A percentile compares a stretch with the other conserved stretches of the same genome.
Evolutionary conservation across 2,329 filamentous ascomycete genomes (phyloP).

Genomic region (Xylogone sp.): DNA sequence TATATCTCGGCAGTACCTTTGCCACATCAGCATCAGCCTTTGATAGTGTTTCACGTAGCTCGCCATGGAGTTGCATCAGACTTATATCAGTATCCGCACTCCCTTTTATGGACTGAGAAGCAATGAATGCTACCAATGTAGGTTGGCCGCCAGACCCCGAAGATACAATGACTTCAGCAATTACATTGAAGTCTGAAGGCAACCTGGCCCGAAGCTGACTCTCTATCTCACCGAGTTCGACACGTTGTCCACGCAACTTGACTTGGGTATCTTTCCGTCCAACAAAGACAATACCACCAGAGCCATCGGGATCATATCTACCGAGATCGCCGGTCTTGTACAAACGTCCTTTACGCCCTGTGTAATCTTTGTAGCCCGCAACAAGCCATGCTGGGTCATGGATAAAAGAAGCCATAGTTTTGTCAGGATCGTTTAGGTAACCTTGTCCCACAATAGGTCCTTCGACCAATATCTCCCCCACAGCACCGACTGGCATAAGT

Average conservation of each 20-base stretch:
- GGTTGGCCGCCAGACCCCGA: conserved; percentile 24
- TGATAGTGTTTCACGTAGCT: conserved; percentile 11
- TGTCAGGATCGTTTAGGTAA: conserved; percentile 55
- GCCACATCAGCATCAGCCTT: conserved; percentile 13
- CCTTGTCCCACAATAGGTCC: conserved; percentile 59
- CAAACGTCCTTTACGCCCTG: conserved; percentile 39
- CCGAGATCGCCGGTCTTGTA: conserved; percentile 61
- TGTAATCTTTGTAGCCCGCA: conserved; percentile 28
- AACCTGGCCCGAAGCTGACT: conserved; percentile 34
- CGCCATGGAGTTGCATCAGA: conserved; percentile 3
- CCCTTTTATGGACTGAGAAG: conserved; percentile 11
- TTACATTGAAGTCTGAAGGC: conserved; percentile 26
- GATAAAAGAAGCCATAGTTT: conserved; percentile 56
- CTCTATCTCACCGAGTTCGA: conserved; percentile 55
- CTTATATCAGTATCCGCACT: conserved; percentile 15
- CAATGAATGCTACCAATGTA: conserved; percentile 30
- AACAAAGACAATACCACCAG: conserved; percentile 48
- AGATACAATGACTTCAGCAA: conserved; percentile 29
- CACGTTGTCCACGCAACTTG: conserved; percentile 62
- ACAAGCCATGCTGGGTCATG: conserved; percentile 49
- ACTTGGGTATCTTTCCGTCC: conserved; percentile 66
- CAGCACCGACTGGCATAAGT: conserved; percentile 19
- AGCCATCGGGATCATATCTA: conserved; percentile 46
- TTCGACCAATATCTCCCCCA: conserved; percentile 25
- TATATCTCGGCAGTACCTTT: conserved; percentile 30